Conservation (phyloP, 495 filamentous ascomycete genomes). For the Penicillium bialowiezense region DNA sequence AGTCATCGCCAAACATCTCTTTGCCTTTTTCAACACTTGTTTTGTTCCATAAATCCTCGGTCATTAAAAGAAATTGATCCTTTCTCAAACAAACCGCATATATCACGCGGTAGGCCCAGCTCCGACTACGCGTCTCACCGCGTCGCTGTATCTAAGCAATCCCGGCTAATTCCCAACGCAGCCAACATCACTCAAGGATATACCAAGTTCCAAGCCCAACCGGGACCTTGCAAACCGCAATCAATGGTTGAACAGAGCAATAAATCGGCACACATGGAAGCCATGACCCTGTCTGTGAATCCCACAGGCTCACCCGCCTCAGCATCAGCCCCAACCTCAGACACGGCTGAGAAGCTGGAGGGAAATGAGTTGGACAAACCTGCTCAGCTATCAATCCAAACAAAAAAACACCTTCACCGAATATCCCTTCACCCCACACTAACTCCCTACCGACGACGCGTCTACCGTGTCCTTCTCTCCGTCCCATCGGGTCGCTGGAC, state of each 20-base stretch:
- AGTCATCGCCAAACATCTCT: too few relatives aligned
- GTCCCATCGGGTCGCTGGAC: slow-evolving; percentile 69
- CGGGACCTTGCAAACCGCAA: not conserved
- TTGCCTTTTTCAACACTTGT: not conserved
- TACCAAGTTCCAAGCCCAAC: not conserved
- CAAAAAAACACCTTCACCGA: slow-evolving; percentile 27
- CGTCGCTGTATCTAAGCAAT: not conserved
- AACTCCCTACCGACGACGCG: slow-evolving; percentile 55
- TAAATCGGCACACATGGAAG: not conserved
- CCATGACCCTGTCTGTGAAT: not conserved
- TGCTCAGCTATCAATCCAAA: slow-evolving; percentile 12
- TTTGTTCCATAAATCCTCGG: too few relatives aligned
- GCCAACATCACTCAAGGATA: not conserved
- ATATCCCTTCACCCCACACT: slow-evolving; percentile 40
- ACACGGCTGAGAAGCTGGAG: not conserved
- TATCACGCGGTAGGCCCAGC: not conserved
- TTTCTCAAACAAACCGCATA: too few relatives aligned
- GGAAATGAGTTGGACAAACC: slow-evolving; percentile 15
- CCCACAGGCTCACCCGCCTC: not conserved
- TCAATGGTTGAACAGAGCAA: not conserved
- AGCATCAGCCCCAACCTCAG: not conserved
- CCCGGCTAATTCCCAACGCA: not conserved
- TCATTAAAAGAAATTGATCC: too few relatives aligned
- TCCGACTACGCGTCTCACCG: not conserved
- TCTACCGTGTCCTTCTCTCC: slow-evolving; percentile 65